Percentiles rank a stretch among this genome's conserved stretches.
phyloP scores from a whole-genome alignment of 179 eudicot species.

The Pouteria campechiana region DNA sequence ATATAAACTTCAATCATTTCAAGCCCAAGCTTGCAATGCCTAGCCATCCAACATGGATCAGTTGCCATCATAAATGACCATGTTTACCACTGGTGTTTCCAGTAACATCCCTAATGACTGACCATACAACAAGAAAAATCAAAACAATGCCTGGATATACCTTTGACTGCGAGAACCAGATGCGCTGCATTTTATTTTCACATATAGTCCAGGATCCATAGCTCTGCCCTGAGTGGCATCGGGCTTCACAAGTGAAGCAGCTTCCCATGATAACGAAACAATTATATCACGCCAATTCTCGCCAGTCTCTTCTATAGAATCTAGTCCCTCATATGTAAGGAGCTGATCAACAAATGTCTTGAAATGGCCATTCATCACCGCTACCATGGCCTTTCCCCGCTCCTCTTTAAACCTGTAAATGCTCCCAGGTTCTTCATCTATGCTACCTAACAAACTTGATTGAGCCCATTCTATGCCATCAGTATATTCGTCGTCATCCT shows the following conservation, averaged over 20 bases:
- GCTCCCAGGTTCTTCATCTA: slow-evolving; percentile 32
- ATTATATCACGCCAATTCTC: slow-evolving; percentile 76
- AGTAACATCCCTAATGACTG: no score
- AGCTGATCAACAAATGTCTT: slow-evolving; percentile 65
- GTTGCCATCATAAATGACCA: no score
- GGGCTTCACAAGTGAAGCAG: slow-evolving; percentile 74
- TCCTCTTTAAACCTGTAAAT: slow-evolving; percentile 43
- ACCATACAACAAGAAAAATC: no score
- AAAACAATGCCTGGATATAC: no score
- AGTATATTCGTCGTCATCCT: slow-evolving; percentile 70
- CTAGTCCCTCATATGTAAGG: slow-evolving; percentile 45
- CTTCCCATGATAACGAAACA: slow-evolving; percentile 76
- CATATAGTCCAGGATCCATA: slow-evolving; percentile 86
- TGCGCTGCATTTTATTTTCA: slow-evolving; percentile 85
- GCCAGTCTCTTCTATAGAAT: slow-evolving; percentile 19
- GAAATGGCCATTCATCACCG: slow-evolving; percentile 76
- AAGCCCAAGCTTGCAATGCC: no score
- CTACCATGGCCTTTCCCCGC: slow-evolving; percentile 42
- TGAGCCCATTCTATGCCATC: slow-evolving; percentile 58
- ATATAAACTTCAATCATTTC: no score
- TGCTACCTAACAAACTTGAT: slow-evolving; percentile 41
- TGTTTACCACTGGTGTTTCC: no score
- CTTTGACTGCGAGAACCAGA: slow-evolving; percentile 64
- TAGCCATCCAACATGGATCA: no score
- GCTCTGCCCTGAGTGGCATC: slow-evolving; percentile 52